Base-by-base conservation (phyloP, 768 basidiomycete species). In the Hysterangium stoloniferum region DNA sequence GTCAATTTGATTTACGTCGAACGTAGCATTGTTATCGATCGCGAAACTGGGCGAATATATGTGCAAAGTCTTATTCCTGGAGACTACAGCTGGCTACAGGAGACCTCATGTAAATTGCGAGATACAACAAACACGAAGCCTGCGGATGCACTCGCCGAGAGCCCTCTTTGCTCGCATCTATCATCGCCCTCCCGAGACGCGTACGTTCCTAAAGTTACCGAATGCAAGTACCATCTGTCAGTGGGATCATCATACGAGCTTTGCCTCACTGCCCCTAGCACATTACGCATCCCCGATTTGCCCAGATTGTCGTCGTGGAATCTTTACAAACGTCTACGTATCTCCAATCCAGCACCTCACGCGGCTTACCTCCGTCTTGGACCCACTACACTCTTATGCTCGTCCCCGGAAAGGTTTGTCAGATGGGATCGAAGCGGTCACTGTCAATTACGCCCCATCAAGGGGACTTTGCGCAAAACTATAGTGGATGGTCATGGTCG, bases 181-280 rank as follows among this genome's bases (percentile, higher is more conserved):
- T 59, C 13, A 66, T 85, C 41, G 64, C 59, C n/a, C 61, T 82
- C 34, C 85, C 86, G 0, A 59, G 63, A 64, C 1, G 58, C 62
- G 1, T 96, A 97, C 65, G 77, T 84, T 27, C 65, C 75, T 24
- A 77, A 77, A 15, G 91, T 96, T 56, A 67, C 76, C 17, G 61
- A 70, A 47, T 86, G 88, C 11, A 80, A 90, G 60, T 80, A 87
- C 49, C 73, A 76, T 54, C 77, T 96, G 33, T 84, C 74, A 53
- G 73, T 82, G 27, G 94, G 94, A 3, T 86, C 96, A 61, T 89
- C 89, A 2, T 97, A 97, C 66, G 94, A 97, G 63, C 75, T 97
- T 31, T 96, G 93, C 56, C 70, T 96, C 28, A 96, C 94, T 1
- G 84, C 85, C 4, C 77, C 72, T 11, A 86, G 86, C 17, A 66